Base-by-base conservation (phyloP, 108 stramenopile genomes). In the Parietichytrium sp. region DNA sequence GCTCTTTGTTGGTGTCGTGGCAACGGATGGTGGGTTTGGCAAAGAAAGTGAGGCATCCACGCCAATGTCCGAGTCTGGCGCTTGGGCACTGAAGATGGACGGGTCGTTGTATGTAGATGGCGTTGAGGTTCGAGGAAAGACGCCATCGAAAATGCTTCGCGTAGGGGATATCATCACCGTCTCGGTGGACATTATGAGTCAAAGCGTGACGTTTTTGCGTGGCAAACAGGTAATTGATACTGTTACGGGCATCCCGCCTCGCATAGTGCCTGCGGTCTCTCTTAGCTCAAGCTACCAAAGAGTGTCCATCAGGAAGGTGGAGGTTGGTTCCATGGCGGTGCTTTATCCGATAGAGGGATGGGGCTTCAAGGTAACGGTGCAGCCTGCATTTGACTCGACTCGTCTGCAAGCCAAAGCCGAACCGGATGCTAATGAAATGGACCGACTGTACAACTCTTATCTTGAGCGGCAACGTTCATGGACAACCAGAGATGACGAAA, bases 101-200 rank as follows among this genome's bases (percentile, higher is more conserved):
- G 61, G 61, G 23, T n/a, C 36, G 25, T n/a, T 72, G 6, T 72
- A 45, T 45, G 33, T 42, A n/a, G 45, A 72, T 38, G 61, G 61
- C 10, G 61, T 72, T 16, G 10, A 42, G 23, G 20, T 72, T 16
- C 61, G 61, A 13, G 42, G 61, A 6, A 38, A 72, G 2, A 27
- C 42, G 61, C 6, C 6, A 15, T 10, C 10, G 38, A 31, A 45
- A 42, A 72, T 6, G 13, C 61, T 72, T 6, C 10, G 45, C 16
- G 61, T 25, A n/a, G 61, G 61, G 10, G 61, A 72, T 45, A 7
- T 72, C 15, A 38, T 72, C 10, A 72, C 61, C n/a, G 61, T 72
- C 33, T 45, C 38, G 10, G 20, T 72, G 15, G 61, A 72, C 2
- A 6, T 25, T 12, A 1, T 15, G 6, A 72, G 45, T 42, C 16